Conservation (phyloP, 495 filamentous ascomycete genomes). For the Xylaria intraflava region DNA sequence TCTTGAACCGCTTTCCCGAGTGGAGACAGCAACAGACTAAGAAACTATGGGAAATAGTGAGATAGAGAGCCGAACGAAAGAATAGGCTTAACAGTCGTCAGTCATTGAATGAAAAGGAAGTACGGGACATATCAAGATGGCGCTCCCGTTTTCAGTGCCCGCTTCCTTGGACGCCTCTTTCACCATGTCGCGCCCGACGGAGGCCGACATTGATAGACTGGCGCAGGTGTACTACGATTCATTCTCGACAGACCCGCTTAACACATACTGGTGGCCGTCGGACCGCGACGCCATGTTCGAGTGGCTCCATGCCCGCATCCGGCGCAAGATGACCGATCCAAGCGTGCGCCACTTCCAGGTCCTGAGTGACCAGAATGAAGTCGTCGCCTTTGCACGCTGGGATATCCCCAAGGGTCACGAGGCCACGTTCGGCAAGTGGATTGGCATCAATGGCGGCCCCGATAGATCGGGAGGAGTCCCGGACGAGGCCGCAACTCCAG, state of each 20-base stretch:
- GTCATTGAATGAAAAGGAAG: background rate
- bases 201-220: slow-evolving; percentile 14
- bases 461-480: background rate
- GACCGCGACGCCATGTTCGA: slow-evolving; percentile 16
- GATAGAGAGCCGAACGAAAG: too few relatives aligned
- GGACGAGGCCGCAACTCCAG: background rate
- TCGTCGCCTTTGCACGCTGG: slow-evolving; percentile 25
- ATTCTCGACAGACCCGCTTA: slow-evolving; percentile 14
- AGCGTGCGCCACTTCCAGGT: slow-evolving; percentile 20
- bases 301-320: slow-evolving; percentile 19
- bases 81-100: too few relatives aligned
- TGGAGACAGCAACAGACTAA: background rate
- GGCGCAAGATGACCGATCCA: slow-evolving; percentile 16
- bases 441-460: background rate
- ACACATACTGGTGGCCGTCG: slow-evolving; percentile 23
- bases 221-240: slow-evolving; percentile 17
- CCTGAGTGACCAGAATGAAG: slow-evolving; percentile 8
- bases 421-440: slow-evolving; percentile 17
- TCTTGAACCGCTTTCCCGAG: too few relatives aligned
- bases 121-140: background rate
- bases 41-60: background rate
- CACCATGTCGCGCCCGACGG: slow-evolving; percentile 13
- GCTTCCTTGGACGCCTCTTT: slow-evolving; percentile 12
- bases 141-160: slow-evolving; percentile 1
- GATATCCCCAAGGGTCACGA: slow-evolving; percentile 22